Percentiles rank a stretch among this genome's conserved stretches.
Conservation (phyloP, 2,329 filamentous ascomycete species). For the Scedosporium dehoogii region DNA sequence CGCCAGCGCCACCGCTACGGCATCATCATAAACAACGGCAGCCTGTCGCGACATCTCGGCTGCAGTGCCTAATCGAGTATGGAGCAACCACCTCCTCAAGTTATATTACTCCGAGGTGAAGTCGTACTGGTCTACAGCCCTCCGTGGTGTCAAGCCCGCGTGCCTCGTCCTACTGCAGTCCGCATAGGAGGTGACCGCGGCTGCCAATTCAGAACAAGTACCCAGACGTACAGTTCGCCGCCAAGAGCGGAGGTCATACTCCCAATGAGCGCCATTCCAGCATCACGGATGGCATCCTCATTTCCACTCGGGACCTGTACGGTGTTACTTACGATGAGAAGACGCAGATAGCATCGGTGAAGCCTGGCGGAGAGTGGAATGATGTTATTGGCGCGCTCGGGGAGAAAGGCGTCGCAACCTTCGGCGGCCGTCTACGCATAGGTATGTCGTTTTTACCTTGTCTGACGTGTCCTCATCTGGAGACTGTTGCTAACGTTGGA, state of each 20-base stretch:
- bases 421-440: slow-evolving; percentile 20
- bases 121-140: slow-evolving; percentile 23
- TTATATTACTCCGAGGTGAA: slow-evolving; percentile 5
- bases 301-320: slow-evolving; percentile 22
- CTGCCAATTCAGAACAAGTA: slow-evolving; percentile 22
- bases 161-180: slow-evolving; percentile 24
- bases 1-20: neutral
- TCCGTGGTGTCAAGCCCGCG: slow-evolving; percentile 20
- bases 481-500: neutral
- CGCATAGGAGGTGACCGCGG: slow-evolving; percentile 21
- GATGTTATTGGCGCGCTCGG: slow-evolving; percentile 24
- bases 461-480: neutral
- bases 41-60: slow-evolving; percentile 8
- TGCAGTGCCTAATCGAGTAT: neutral
- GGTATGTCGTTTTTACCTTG: slow-evolving; percentile 8
- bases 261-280: slow-evolving; percentile 24
- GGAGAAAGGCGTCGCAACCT: slow-evolving; percentile 22
- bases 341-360: slow-evolving; percentile 24
- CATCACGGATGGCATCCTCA: slow-evolving; percentile 24
- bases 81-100: neutral
- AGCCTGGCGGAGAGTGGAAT: slow-evolving; percentile 28
- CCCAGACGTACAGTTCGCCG: slow-evolving; percentile 22
- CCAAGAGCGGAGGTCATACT: slow-evolving; percentile 28
- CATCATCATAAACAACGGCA: neutral
- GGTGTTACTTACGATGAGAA: slow-evolving; percentile 23